Conservation (phyloP, 179 eudicot species). For the Dionaea muscipula region DNA sequence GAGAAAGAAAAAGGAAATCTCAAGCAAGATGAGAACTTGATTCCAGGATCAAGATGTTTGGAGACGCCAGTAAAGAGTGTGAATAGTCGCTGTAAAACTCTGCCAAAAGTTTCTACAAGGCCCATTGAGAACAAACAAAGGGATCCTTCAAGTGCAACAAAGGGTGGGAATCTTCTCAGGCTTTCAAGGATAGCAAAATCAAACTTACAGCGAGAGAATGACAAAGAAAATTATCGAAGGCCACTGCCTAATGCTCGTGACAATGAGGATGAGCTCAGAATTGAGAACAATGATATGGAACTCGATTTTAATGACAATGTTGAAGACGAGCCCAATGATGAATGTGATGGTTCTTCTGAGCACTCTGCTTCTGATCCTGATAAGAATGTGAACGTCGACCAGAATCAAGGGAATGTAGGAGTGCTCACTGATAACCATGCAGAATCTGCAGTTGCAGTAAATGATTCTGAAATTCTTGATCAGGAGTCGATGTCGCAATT, state of each 20-base stretch:
- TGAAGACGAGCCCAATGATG: conserved; percentile 73
- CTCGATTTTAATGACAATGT: conserved; percentile 81
- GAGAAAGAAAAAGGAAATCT: conserved; percentile 46
- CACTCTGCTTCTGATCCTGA: conserved; percentile 28
- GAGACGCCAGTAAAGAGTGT: conserved; percentile 59
- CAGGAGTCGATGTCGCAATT: conserved; percentile 43
- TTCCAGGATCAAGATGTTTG: conserved; percentile 30
- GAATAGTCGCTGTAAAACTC: conserved; percentile 46
- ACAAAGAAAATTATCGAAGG: conserved; percentile 90
- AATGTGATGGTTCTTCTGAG: conserved; percentile 55
- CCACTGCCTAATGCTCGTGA: conserved; percentile 58
- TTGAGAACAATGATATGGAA: conserved; percentile 96
- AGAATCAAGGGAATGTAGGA: conserved; percentile 26
- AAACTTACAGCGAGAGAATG: conserved; percentile 78
- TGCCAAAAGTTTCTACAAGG: conserved; percentile 39
- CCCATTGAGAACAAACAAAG: conserved; percentile 42
- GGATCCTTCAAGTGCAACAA: conserved; percentile 37
- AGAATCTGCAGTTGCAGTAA: conserved; percentile 26
- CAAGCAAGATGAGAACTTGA: conserved; percentile 52
- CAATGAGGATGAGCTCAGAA: conserved; percentile 74
- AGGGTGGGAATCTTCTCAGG: conserved; percentile 67
- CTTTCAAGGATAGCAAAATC: conserved; percentile 93
- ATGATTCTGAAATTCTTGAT: conserved; percentile 31
- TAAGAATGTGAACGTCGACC: conserved; percentile 27
- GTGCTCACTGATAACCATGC: conserved; percentile 20